phyloP scores from a whole-genome alignment of 1,284 basidiomycete species.

The Violaceomyces palustris region DNA sequence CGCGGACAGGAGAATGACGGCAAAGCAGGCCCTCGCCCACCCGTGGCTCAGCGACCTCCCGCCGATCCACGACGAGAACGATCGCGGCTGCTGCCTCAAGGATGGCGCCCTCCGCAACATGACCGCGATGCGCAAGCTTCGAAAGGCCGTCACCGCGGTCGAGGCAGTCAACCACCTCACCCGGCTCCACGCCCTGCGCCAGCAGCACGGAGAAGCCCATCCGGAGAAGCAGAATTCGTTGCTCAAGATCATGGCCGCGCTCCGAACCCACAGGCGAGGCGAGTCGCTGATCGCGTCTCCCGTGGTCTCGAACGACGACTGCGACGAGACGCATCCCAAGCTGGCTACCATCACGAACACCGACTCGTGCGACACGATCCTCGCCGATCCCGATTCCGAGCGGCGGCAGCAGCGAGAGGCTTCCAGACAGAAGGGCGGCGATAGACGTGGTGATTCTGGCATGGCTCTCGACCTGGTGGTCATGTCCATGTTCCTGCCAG shows the following conservation, averaged over 20 bases:
- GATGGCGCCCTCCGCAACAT: conserved; percentile 32
- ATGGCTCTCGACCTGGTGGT: conserved; percentile 42
- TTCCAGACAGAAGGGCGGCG: neutral
- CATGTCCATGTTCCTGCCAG: conserved; percentile 37
- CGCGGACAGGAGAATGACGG: conserved; percentile 42
- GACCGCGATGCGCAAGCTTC: conserved; percentile 36
- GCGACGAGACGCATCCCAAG: neutral
- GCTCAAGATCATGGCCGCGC: conserved; percentile 23
- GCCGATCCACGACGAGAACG: conserved; percentile 28
- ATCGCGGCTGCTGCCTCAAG: conserved; percentile 42
- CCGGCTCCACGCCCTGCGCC: conserved; percentile 36
- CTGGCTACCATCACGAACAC: neutral
- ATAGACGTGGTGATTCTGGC: conserved; percentile 23
- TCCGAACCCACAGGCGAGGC: conserved; percentile 17
- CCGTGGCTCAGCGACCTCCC: conserved; percentile 47
- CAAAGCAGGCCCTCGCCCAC: conserved; percentile 42
- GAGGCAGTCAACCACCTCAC: conserved; percentile 43
- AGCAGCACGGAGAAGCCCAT: conserved; percentile 26
- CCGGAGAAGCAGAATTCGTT: conserved; percentile 33
- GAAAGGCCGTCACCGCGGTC: conserved; percentile 43
- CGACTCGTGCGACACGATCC: conserved; percentile 4
- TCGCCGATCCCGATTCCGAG: conserved; percentile 1
- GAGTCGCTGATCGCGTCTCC: conserved; percentile 13
- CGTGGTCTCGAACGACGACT: neutral
- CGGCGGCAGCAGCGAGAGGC: neutral